Percentiles rank a stretch among this genome's conserved stretches.
These are phyloP conservation scores for Fragaria vesca DNA, from an alignment of 306 rosid species.

Conservation along the genomic window DNA sequence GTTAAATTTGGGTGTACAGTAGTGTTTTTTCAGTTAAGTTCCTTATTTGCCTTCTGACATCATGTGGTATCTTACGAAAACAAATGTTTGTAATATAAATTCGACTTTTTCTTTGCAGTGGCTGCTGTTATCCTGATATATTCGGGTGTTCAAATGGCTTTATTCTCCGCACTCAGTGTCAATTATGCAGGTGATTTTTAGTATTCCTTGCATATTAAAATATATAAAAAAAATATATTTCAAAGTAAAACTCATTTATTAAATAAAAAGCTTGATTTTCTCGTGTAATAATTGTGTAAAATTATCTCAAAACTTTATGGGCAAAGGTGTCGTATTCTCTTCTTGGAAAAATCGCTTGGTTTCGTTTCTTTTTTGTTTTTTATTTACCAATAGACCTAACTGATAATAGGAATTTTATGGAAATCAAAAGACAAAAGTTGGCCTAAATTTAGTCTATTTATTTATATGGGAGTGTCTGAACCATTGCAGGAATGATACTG, in stretches of 20 bases:
- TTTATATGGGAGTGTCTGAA: slow-evolving; percentile 11
- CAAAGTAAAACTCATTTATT: too few relatives aligned
- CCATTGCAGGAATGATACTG: slow-evolving; percentile 52
- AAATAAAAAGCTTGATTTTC: too few relatives aligned
- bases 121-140: slow-evolving; percentile 59
- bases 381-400: neutral
- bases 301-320: neutral
- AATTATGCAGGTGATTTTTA: slow-evolving; percentile 62
- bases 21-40: neutral
- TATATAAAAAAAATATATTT: neutral
- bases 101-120: slow-evolving; percentile 53
- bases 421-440: neutral
- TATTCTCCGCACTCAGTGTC: slow-evolving; percentile 65
- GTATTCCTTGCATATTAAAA: neutral
- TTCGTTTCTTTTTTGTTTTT: neutral
- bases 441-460: neutral
- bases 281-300: neutral
- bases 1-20: neutral
- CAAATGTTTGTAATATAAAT: slow-evolving; percentile 11
- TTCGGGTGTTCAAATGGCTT: slow-evolving; percentile 84
- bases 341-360: neutral
- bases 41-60: neutral
- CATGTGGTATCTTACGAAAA: neutral
- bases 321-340: neutral
- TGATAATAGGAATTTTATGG: neutral